Conservation (phyloP, 495 filamentous ascomycete genomes). For the Thermochaetoides thermophila region DNA sequence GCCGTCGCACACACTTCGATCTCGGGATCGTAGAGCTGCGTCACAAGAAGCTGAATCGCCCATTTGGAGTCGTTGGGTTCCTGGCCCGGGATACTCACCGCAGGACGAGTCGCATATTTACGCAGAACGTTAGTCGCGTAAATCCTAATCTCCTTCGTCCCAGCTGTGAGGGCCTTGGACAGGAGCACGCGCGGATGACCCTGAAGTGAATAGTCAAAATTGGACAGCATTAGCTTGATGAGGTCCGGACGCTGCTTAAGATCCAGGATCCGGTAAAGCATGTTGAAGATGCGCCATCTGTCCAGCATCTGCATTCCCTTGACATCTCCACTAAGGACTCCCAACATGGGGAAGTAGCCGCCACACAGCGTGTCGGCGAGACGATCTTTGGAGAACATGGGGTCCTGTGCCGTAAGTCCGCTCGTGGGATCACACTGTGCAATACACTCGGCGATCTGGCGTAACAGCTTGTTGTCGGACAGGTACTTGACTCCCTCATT, state of each 20-base stretch:
- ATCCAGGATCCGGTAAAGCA: slow-evolving; percentile 97
- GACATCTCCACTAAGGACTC: slow-evolving; percentile 63
- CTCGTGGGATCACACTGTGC: slow-evolving; percentile 85
- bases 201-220: slow-evolving; percentile 75
- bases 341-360: slow-evolving; percentile 89
- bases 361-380: slow-evolving; percentile 72
- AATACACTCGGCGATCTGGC: slow-evolving; percentile 88
- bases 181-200: slow-evolving; percentile 85
- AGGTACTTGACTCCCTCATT: slow-evolving; percentile 73
- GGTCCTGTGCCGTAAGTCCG: slow-evolving; percentile 72
- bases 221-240: slow-evolving; percentile 68
- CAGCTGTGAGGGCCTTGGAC: slow-evolving; percentile 82
- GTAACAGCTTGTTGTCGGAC: slow-evolving; percentile 77
- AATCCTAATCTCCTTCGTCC: slow-evolving; percentile 81
- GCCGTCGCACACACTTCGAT: slow-evolving; percentile 91
- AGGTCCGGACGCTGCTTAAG: slow-evolving; percentile 79
- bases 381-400: slow-evolving; percentile 72
- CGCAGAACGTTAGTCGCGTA: slow-evolving; percentile 69
- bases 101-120: slow-evolving; percentile 54
- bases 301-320: slow-evolving; percentile 84
- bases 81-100: slow-evolving; percentile 21
- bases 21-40: slow-evolving; percentile 92
- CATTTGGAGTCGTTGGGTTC: slow-evolving; percentile 53
- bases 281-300: slow-evolving; percentile 93
- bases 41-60: slow-evolving; percentile 92